Conservation (phyloP, 2,329 filamentous ascomycete genomes). For the Cyphellophora attinorum region DNA sequence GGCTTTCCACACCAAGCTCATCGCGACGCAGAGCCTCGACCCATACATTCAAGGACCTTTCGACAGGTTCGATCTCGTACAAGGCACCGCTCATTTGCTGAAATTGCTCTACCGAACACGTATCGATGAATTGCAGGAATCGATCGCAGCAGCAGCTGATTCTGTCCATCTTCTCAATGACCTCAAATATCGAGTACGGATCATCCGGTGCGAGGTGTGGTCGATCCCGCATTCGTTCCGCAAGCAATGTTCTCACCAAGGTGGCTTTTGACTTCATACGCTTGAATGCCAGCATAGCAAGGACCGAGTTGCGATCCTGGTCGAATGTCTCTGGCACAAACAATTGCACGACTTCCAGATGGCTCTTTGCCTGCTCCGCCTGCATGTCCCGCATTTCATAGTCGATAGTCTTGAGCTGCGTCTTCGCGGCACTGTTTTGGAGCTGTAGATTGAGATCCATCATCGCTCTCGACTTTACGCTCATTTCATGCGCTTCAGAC, state of each 20-base stretch:
- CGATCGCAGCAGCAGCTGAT: constrained; percentile 67
- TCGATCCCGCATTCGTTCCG: constrained; percentile 64
- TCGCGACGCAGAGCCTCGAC: constrained; percentile 76
- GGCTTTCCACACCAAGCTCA: constrained; percentile 74
- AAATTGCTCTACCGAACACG: constrained; percentile 71
- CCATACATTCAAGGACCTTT: constrained; percentile 78
- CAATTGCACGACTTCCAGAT: constrained; percentile 77
- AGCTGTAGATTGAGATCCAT: constrained; percentile 94
- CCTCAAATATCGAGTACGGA: constrained; percentile 68
- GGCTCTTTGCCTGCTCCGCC: constrained; percentile 78
- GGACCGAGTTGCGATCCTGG: constrained; percentile 72
- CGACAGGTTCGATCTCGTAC: constrained; percentile 83
- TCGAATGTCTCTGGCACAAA: constrained; percentile 82
- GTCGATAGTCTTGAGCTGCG: constrained; percentile 89
- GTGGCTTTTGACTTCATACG: constrained; percentile 80
- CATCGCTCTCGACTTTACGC: constrained; percentile 81
- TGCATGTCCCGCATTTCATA: constrained; percentile 78
- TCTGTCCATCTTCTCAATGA: constrained; percentile 77
- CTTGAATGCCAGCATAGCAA: constrained; percentile 79
- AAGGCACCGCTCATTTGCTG: constrained; percentile 67
- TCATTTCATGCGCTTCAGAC: constrained; percentile 83
- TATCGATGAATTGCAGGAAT: constrained; percentile 51
- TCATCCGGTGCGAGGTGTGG: constrained; percentile 62
- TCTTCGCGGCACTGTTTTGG: constrained; percentile 79
- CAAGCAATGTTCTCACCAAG: constrained; percentile 67